These are phyloP conservation scores for Curvularia sp. DNA, from an alignment of 2,329 filamentous ascomycete genomes.

Conservation along the genomic window DNA sequence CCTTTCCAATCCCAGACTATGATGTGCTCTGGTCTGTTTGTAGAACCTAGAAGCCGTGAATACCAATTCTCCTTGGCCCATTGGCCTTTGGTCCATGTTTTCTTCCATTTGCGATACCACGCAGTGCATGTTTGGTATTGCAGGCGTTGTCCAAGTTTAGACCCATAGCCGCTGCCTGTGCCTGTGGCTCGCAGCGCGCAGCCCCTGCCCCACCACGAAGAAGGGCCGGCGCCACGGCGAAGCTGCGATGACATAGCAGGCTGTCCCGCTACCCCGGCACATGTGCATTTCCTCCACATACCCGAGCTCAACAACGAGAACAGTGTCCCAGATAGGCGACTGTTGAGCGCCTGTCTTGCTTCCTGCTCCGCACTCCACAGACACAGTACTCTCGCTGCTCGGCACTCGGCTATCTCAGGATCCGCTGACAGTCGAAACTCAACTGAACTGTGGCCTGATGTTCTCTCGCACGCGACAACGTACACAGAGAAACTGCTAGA, in stretches of 20 bases:
- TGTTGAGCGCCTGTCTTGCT: slow-evolving; percentile 15
- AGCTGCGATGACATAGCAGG: slow-evolving; percentile 32
- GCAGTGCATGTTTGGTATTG: not conserved
- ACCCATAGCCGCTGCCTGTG: not conserved
- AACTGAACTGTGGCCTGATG: slow-evolving; percentile 25
- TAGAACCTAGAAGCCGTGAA: slow-evolving; percentile 5
- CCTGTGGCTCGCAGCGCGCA: not conserved
- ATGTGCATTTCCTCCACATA: slow-evolving; percentile 31
- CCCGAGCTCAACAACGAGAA: slow-evolving; percentile 45
- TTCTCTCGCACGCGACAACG: slow-evolving; percentile 19
- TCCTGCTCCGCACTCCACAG: slow-evolving; percentile 16
- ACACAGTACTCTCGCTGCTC: slow-evolving; percentile 8
- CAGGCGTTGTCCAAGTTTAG: not conserved
- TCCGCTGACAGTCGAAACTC: slow-evolving; percentile 3
- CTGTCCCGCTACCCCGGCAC: slow-evolving; percentile 21
- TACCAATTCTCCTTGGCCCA: slow-evolving; percentile 9
- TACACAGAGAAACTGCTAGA: slow-evolving; percentile 13
- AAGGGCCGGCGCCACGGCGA: slow-evolving; percentile 23
- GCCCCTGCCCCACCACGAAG: slow-evolving; percentile 17
- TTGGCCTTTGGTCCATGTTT: not conserved
- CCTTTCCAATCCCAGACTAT: slow-evolving; percentile 16
- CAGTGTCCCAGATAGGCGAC: slow-evolving; percentile 37
- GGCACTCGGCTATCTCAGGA: slow-evolving; percentile 28
- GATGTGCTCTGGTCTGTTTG: not conserved
- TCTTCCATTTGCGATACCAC: too few relatives aligned